phyloP scores from a whole-genome alignment of 306 rosid species.

The Lathyrus aphaca region DNA sequence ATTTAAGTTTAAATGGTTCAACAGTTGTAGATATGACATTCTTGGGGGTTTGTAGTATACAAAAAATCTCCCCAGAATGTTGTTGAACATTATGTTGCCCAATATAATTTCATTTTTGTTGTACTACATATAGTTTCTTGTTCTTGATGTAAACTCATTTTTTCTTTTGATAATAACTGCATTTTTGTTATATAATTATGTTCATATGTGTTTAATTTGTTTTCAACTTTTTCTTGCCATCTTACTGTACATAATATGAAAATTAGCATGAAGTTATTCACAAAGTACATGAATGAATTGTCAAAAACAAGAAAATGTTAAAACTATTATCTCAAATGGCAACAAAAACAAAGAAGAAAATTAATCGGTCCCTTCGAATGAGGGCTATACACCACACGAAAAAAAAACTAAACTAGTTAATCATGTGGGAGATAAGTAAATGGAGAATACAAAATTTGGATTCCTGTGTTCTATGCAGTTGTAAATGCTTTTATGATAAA shows the following conservation, averaged over 20 bases:
- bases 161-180: not conserved
- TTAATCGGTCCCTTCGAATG: not conserved
- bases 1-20: too few species aligned
- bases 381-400: not conserved
- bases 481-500: too few species aligned
- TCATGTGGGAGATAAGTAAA: too few species aligned
- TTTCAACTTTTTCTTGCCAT: not conserved
- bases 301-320: not conserved
- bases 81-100: conserved; percentile 27
- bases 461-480: too few species aligned
- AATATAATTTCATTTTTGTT: not conserved
- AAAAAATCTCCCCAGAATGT: conserved; percentile 22
- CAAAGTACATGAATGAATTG: not conserved
- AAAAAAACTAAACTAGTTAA: too few species aligned
- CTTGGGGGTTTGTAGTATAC: not conserved
- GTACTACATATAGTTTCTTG: not conserved
- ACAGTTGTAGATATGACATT: conserved; percentile 27
- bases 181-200: not conserved
- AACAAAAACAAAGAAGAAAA: not conserved
- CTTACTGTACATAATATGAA: not conserved
- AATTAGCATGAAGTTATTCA: not conserved
- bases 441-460: too few species aligned
- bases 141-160: not conserved
- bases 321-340: not conserved
- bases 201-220: not conserved